phyloP scores from a whole-genome alignment of 1,139 yeast genomes.

The Saccharomyces hybrid region DNA sequence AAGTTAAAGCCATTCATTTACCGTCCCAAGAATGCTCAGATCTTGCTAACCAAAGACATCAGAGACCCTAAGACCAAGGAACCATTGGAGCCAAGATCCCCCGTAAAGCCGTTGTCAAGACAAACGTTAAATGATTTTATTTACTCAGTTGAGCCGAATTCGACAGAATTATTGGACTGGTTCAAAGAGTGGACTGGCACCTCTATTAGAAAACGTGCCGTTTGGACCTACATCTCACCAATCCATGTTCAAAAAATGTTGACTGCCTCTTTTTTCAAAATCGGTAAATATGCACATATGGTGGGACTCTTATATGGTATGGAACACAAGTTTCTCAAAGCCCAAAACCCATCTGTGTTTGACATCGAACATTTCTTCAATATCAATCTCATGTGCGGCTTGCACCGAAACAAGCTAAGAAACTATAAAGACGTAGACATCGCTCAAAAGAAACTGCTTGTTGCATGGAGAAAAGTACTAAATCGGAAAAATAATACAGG shows the following conservation, averaged over 20 bases:
- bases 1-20: slow-evolving; percentile 37
- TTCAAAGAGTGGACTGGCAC: slow-evolving; percentile 27
- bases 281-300: slow-evolving; percentile 20
- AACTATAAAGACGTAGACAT: slow-evolving; percentile 13
- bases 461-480: slow-evolving; percentile 18
- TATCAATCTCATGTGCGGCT: slow-evolving; percentile 22
- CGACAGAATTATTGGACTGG: slow-evolving; percentile 33
- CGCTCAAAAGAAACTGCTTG: slow-evolving; percentile 17
- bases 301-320: slow-evolving; percentile 18
- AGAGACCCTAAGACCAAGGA: slow-evolving; percentile 37
- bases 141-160: slow-evolving; percentile 21
- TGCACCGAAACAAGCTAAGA: slow-evolving; percentile 20
- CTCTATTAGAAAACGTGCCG: slow-evolving; percentile 19
- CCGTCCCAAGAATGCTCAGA: slow-evolving; percentile 41
- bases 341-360: slow-evolving; percentile 16
- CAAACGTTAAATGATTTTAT: slow-evolving; percentile 32
- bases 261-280: slow-evolving; percentile 24
- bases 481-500: slow-evolving; percentile 19
- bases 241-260: slow-evolving; percentile 30
- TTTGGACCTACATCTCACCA: slow-evolving; percentile 28
- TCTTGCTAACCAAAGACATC: slow-evolving; percentile 49
- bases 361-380: slow-evolving; percentile 27
- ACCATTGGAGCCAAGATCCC: slow-evolving; percentile 35
- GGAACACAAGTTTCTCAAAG: slow-evolving; percentile 13
- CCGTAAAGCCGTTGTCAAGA: slow-evolving; percentile 34